Base-by-base conservation (phyloP, 2,329 filamentous ascomycete genomes). In the Cladophialophora yegresii region DNA sequence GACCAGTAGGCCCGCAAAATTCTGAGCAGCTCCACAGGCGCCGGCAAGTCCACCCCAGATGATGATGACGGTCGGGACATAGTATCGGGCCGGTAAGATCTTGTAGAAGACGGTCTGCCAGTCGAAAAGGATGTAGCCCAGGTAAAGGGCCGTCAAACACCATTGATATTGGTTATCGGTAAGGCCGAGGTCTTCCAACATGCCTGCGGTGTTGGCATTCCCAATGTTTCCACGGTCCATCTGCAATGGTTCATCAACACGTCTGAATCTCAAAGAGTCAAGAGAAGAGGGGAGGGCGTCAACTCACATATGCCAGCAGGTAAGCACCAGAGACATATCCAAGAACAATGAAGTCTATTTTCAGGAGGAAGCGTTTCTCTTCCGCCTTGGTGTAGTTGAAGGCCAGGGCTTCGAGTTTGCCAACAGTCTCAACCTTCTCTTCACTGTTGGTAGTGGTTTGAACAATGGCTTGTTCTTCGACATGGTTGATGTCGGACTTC, bases 211-310 rank as follows among this genome's bases (percentile, higher is more conserved):
- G 65, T 81, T 82, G 16, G 85, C 85, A 73, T 87, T 87, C 54
- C 85, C 85, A 67, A 85, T 84, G 72, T 85, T 82, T 83, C 90
- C 93, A 70, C 92, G 84, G 75, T 96, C 92, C 70, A 96, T 77
- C 28, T 28, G 10, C n/a, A n/a, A 54, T 30, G 13, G 28, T 23
- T 5, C 30, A 28, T 54, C 28, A 54, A 28, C 47, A 51, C 47
- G 20, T 50, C 47, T 28, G 47, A 23, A 26, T 50, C 47, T n/a
- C 20, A 22, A 23, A 2, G 23, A 50, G n/a, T n/a, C n/a, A n/a
- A n/a, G n/a, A n/a, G n/a, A n/a, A n/a, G 5, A 26, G 23, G 13
- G 10, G 50, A n/a, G 50, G 12, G 6, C 6, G 10, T 22, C 23
- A 7, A 54, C 51, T 30, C 8, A 54, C 51, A 74, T 96, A 96